Conservation (phyloP, 2,329 filamentous ascomycete genomes). For the Dothideomycetes sp. region DNA sequence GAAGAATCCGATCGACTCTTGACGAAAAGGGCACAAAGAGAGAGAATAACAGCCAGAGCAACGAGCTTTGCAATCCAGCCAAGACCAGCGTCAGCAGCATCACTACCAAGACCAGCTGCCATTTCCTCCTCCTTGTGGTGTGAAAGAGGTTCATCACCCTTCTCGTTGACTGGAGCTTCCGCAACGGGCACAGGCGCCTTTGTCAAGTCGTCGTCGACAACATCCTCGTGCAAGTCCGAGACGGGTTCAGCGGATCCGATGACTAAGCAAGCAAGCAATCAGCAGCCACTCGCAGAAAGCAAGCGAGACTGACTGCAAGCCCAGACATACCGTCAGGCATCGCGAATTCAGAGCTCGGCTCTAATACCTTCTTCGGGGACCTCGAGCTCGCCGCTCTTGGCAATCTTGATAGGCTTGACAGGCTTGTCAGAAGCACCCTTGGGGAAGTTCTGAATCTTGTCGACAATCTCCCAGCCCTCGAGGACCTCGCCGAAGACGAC, state of each 20-base stretch:
- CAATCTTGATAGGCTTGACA: slow-evolving; percentile 60
- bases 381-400: slow-evolving; percentile 73
- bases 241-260: slow-evolving; percentile 10
- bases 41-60: slow-evolving; percentile 35
- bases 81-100: slow-evolving; percentile 26
- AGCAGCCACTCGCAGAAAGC: slow-evolving; percentile 19
- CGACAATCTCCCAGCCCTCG: slow-evolving; percentile 73
- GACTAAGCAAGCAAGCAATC: slow-evolving; percentile 11
- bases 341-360: slow-evolving; percentile 67
- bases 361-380: slow-evolving; percentile 88
- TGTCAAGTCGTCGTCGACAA: background rate
- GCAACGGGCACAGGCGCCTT: slow-evolving; percentile 30
- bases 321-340: slow-evolving; percentile 20
- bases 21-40: slow-evolving; percentile 33
- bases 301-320: slow-evolving; percentile 20
- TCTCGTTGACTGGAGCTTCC: slow-evolving; percentile 21
- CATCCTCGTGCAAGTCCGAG: slow-evolving; percentile 7
- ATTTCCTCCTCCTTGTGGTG: slow-evolving; percentile 16
- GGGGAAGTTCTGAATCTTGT: slow-evolving; percentile 64
- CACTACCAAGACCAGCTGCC: slow-evolving; percentile 16
- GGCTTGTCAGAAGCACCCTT: slow-evolving; percentile 63
- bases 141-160: slow-evolving; percentile 15
- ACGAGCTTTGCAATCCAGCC: slow-evolving; percentile 37
- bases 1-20: slow-evolving; percentile 24
- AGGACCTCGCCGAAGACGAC: slow-evolving; percentile 85